Evolutionary conservation across 495 filamentous ascomycete genomes (phyloP), one percentile per base, ranked within the genome.

Genomic region (Talaromyces wortmannii): DNA sequence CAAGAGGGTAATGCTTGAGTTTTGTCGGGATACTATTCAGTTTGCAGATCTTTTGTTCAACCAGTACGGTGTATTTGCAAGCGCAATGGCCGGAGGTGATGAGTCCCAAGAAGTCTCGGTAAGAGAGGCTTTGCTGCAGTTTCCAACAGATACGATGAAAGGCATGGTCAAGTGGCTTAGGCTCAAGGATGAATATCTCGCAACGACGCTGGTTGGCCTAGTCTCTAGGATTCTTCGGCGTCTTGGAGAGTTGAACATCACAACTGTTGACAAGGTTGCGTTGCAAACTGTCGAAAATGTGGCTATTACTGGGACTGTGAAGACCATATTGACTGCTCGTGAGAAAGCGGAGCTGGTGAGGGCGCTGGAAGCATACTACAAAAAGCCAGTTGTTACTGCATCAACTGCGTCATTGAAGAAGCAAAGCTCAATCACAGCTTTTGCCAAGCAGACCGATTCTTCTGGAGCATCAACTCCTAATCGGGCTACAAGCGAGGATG

Each of bases 11-110:
- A 88, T 98, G 89, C 82, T 87, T 63, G 88, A 97, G 49, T 97
- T 97, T 59, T 94, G 89, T 62, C 83, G 94, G 58, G 90, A 97
- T 61, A 86, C 87, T 30, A 97, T 97, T 77, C 88, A 97, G 58
- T 88, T 96, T 61, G 91, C 91, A 3, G 88, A 96, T 62, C 79
- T 80, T 17, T 76, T 96, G 4, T 89, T 97, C 61, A 83, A 87
- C 51, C 84, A 95, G 59, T 92, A 91, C 71, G 83, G 79, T 50
- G 79, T 95, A 42, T 80, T 96, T 62, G 79, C 87, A 0, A 84
- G 82, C 52, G 87, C 87, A 44, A 69, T 92, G 15, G 69, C 71
- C 53, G 68, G 66, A 48, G 71, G 68, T 55, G 72, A 79, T 31
- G 55, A 65, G 16, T 67, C 65, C 5, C 66, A 72, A 15, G 69